Percentiles rank a stretch among this genome's conserved stretches.
These are phyloP conservation scores for Beta macrorhiza DNA, from an alignment of 179 eudicot genomes.

Conservation along the genomic window DNA sequence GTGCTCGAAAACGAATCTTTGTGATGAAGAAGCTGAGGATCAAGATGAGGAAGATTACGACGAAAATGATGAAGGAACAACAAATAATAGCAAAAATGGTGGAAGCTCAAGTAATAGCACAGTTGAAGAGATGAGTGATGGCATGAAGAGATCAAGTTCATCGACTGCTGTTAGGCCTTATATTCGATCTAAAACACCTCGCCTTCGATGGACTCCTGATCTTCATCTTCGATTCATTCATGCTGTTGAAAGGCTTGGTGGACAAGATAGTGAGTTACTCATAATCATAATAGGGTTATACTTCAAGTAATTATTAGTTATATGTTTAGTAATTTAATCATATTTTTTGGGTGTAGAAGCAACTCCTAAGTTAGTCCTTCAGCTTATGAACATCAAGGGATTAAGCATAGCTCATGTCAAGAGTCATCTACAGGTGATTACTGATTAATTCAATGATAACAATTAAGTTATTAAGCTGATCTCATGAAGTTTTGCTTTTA, in stretches of 20 bases:
- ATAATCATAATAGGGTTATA: background rate
- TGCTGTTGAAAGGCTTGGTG: conserved; percentile 72
- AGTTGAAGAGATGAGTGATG: conserved; percentile 29
- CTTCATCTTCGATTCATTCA: conserved; percentile 68
- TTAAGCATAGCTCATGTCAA: conserved; percentile 70
- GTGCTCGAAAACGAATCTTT: conserved; percentile 30
- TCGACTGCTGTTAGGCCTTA: conserved; percentile 48
- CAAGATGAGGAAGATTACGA: conserved; percentile 34
- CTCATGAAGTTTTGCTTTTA: no score
- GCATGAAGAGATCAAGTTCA: conserved; percentile 19
- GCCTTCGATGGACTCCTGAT: conserved; percentile 77
- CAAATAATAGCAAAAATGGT: conserved; percentile 15
- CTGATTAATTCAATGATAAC: conserved; percentile 23
- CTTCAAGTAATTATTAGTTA: background rate
- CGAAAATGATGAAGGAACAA: conserved; percentile 7
- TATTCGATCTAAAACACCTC: conserved; percentile 65
- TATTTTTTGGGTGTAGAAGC: conserved; percentile 45
- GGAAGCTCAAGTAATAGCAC: conserved; percentile 41
- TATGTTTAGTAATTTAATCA: background rate
- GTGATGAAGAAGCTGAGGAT: conserved; percentile 22
- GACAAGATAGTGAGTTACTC: conserved; percentile 56
- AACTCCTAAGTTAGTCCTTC: conserved; percentile 68
- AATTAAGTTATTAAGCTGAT: background rate
- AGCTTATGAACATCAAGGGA: conserved; percentile 61
- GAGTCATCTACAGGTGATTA: conserved; percentile 65